phyloP scores from a whole-genome alignment of 345 rosid genomes.

The Mallotus nudiflorus region DNA sequence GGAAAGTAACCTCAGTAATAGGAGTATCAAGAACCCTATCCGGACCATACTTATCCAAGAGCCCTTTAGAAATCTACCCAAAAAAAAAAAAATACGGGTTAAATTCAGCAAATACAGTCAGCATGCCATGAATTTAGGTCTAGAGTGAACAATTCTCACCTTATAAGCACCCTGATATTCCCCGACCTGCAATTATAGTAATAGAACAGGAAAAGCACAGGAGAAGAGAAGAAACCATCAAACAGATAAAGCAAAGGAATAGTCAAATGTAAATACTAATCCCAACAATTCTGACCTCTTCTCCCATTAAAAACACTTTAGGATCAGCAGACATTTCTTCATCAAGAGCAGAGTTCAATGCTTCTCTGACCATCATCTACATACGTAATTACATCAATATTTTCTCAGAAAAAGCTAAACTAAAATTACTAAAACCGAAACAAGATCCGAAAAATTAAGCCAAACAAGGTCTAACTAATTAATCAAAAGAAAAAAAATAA shows the following conservation, averaged over 20 bases:
- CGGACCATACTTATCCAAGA: constrained; percentile 87
- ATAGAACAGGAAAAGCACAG: neutral
- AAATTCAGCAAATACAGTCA: neutral
- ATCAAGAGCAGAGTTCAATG: constrained; percentile 80
- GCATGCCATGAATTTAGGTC: neutral
- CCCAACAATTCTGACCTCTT: constrained; percentile 57
- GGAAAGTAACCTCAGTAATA: constrained; percentile 69
- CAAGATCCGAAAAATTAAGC: neutral
- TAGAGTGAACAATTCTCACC: constrained; percentile 43
- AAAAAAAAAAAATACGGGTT: neutral
- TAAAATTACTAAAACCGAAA: too few species aligned
- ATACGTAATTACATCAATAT: constrained; percentile 5
- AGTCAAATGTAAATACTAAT: neutral
- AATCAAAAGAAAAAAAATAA: neutral
- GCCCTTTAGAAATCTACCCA: constrained; percentile 73
- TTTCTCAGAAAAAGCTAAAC: too few species aligned
- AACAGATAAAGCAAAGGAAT: neutral
- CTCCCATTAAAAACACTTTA: constrained; percentile 87
- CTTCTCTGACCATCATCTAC: constrained; percentile 84
- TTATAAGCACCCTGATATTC: constrained; percentile 99
- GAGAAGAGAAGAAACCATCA: constrained; percentile 8
- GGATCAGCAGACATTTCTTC: constrained; percentile 99
- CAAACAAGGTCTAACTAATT: too few species aligned
- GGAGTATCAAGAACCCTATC: constrained; percentile 95
- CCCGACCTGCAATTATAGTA: constrained; percentile 79